phyloP scores from a whole-genome alignment of 2,329 filamentous ascomycete genomes.

The Delphinella strobiligena region DNA sequence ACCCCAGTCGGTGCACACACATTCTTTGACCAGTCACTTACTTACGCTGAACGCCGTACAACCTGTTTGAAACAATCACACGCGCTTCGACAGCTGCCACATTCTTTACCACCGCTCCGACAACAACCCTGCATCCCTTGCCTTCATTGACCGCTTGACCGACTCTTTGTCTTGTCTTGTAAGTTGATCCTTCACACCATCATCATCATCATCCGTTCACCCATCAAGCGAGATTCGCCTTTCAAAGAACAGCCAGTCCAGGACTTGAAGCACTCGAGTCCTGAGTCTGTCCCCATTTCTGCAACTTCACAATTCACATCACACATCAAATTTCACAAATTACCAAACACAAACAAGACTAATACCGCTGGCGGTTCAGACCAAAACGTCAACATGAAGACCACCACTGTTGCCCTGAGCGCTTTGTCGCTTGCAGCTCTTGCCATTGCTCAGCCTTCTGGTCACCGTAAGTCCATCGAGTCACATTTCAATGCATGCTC shows the following conservation, averaged over 20 bases:
- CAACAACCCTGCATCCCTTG: neutral
- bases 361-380: conserved; percentile 8
- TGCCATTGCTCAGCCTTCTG: conserved; percentile 27
- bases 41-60: neutral
- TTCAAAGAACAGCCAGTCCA: too few relatives aligned
- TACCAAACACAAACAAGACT: too few relatives aligned
- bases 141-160: neutral
- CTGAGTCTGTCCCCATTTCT: too few relatives aligned
- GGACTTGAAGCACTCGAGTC: too few relatives aligned
- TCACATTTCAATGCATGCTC: conserved; percentile 6
- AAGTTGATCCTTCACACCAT: too few relatives aligned
- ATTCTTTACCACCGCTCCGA: neutral
- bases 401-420: conserved; percentile 6
- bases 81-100: neutral
- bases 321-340: too few relatives aligned
- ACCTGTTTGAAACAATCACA: neutral
- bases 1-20: neutral
- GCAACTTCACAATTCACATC: too few relatives aligned
- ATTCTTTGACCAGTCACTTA: too few relatives aligned
- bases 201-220: too few relatives aligned
- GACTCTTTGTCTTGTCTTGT: neutral
- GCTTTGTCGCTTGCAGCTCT: conserved; percentile 17
- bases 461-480: conserved; percentile 11
- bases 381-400: conserved; percentile 8
- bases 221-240: too few relatives aligned